Conservation (phyloP, 495 filamentous ascomycete genomes). For the Cercophora newfieldiana region DNA sequence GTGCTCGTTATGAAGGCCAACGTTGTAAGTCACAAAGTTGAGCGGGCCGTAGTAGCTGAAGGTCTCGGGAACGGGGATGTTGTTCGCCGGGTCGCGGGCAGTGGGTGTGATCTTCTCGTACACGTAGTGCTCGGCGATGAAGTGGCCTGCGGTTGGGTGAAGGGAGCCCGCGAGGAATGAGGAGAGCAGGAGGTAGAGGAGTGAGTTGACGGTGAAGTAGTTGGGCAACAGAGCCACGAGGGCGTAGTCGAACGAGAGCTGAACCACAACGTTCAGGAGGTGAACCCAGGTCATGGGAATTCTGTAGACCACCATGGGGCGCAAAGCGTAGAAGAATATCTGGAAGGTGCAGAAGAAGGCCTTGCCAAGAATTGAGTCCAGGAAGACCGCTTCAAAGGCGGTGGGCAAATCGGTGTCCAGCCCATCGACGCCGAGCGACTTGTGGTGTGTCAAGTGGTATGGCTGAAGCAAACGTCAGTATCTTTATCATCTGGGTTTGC, state of each 20-base stretch:
- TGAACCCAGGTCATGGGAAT: slow-evolving; percentile 87
- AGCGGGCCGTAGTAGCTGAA: slow-evolving; percentile 95
- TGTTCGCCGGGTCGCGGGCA: slow-evolving; percentile 60
- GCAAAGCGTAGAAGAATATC: slow-evolving; percentile 98
- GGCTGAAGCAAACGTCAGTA: slow-evolving; percentile 51
- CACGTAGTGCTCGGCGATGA: slow-evolving; percentile 99
- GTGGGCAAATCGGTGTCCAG: slow-evolving; percentile 97
- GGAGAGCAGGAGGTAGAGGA: slow-evolving; percentile 79
- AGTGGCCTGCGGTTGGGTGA: slow-evolving; percentile 95
- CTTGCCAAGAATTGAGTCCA: slow-evolving; percentile 95
- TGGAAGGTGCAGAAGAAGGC: slow-evolving; percentile 99
- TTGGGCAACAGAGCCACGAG: slow-evolving; percentile 52
- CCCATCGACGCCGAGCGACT: slow-evolving; percentile 94
- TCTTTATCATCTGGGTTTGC: neutral
- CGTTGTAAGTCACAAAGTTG: slow-evolving; percentile 93
- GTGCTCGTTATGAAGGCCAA: slow-evolving; percentile 97
- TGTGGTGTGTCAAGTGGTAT: slow-evolving; percentile 99
- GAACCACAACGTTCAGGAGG: slow-evolving; percentile 71
- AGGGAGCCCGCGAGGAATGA: slow-evolving; percentile 92
- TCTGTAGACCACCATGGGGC: slow-evolving; percentile 91
- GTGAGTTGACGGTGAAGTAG: slow-evolving; percentile 53
- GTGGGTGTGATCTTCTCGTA: slow-evolving; percentile 67
- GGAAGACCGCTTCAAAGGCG: slow-evolving; percentile 84
- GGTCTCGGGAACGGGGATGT: slow-evolving; percentile 79
- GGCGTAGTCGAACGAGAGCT: slow-evolving; percentile 75